Evolutionary conservation across 2,329 filamentous ascomycete species (phyloP).

Genomic region (Gaeumannomyces tritici): DNA sequence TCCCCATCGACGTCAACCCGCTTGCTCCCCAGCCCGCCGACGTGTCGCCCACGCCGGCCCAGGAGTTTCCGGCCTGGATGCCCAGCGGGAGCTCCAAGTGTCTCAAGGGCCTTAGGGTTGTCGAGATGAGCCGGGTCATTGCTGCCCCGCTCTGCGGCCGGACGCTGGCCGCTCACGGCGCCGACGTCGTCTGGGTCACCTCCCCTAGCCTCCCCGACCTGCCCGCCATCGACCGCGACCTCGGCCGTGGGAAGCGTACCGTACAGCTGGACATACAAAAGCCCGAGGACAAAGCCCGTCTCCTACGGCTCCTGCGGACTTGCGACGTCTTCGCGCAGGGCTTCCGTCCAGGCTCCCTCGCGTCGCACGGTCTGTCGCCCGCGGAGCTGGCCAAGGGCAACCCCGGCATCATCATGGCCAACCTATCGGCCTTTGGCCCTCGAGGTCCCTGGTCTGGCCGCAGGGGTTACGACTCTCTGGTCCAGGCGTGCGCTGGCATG

Average conservation of each 20-base stretch:
- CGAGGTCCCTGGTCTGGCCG: conserved; percentile 28
- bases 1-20: conserved; percentile 31
- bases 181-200: conserved; percentile 35
- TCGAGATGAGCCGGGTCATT: conserved; percentile 39
- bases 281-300: conserved; percentile 16
- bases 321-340: conserved; percentile 46
- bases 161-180: conserved; percentile 31
- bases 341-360: conserved; percentile 34
- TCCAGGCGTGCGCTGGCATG: conserved; percentile 43
- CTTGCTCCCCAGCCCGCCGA: neutral
- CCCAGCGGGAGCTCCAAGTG: neutral
- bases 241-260: conserved; percentile 37
- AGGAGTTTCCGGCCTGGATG: neutral
- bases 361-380: conserved; percentile 27
- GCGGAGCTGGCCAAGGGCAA: conserved; percentile 30
- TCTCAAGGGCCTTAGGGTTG: conserved; percentile 30
- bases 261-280: conserved; percentile 34
- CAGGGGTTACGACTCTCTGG: conserved; percentile 35
- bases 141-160: conserved; percentile 33
- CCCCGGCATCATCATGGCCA: conserved; percentile 37
- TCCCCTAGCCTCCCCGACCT: conserved; percentile 30
- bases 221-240: conserved; percentile 26
- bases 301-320: conserved; percentile 23
- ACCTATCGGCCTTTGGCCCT: conserved; percentile 41
- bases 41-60: too few relatives aligned